Evolutionary conservation across 768 basidiomycete genomes (phyloP).

Genomic region (Cytidiella melzeri): DNA sequence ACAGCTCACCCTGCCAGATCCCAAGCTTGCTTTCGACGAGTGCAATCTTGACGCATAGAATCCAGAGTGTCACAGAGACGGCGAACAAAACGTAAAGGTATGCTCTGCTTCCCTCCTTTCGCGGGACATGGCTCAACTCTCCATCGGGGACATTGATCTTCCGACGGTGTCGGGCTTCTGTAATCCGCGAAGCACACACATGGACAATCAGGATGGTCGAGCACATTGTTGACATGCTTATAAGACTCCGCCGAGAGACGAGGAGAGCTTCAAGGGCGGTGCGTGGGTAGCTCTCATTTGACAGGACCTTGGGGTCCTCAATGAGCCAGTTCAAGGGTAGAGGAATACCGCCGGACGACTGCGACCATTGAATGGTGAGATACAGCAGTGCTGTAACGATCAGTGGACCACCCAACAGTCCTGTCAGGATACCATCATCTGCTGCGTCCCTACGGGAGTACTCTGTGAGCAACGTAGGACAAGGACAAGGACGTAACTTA

Average conservation of each 20-base stretch:
- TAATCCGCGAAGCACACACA: slow-evolving; percentile 70
- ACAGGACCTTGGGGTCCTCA: slow-evolving; percentile 59
- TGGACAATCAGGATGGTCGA: slow-evolving; percentile 77
- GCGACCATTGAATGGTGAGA: slow-evolving; percentile 35
- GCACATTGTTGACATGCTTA: slow-evolving; percentile 77
- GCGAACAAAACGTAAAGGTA: slow-evolving; percentile 65
- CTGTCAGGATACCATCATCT: slow-evolving; percentile 85
- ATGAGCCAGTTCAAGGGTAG: slow-evolving; percentile 70
- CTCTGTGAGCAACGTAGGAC: background rate
- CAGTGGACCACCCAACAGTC: slow-evolving; percentile 77
- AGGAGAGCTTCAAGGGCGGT: slow-evolving; percentile 50
- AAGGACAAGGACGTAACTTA: slow-evolving; percentile 25
- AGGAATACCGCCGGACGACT: slow-evolving; percentile 17
- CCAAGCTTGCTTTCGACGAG: slow-evolving; percentile 37
- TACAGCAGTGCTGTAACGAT: slow-evolving; percentile 66
- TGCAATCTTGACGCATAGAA: slow-evolving; percentile 43
- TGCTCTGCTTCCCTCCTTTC: slow-evolving; percentile 58
- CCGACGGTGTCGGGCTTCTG: slow-evolving; percentile 48
- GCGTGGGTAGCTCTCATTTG: slow-evolving; percentile 33
- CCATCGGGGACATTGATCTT: slow-evolving; percentile 46
- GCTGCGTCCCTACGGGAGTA: slow-evolving; percentile 52
- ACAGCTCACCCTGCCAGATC: slow-evolving; percentile 66
- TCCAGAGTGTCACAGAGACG: slow-evolving; percentile 42
- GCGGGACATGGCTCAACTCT: slow-evolving; percentile 71
- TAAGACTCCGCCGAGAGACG: slow-evolving; percentile 66